Evolutionary conservation across 495 filamentous ascomycete genomes (phyloP), one percentile per base, ranked within the genome.

Genomic region (Trichocladium uniseriatum): DNA sequence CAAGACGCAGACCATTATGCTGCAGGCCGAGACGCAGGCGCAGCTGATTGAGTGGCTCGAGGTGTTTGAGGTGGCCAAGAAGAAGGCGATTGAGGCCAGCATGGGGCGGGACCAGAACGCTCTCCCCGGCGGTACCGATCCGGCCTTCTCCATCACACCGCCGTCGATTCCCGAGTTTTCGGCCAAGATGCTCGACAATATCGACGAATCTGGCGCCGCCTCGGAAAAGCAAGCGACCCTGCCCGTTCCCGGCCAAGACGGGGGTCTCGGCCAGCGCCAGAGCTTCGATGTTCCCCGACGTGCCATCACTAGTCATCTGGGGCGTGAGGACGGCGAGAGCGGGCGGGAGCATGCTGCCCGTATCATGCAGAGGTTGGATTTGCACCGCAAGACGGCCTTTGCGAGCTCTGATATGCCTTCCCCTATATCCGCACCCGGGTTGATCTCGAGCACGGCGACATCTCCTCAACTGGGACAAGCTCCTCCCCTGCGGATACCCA

Each of bases 1-100:
- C 13, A 98, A 96, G 63, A 94, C 91, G 58, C 86, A 83, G 57
- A 89, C 80, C 40, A 81, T 95, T 36, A 68, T 95, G 47, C 71
- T 98, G 22, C 92, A 98, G 67, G 87, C 92, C 5, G 94, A 97
- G 61, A 94, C 88, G 0, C 92, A 96, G 58, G 69, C 75, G 40
- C 87, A 96, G 57, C 72, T 98, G 19, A 85, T 84, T 51, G 87
- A 91, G 49, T 98, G 92, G 92, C 80, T 98, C 38, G 78, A 83
- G 48, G 80, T 87, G 7, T 96, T 98, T 57, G 92, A 97, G 51
- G 76, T 87, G 21, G 89, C 92, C 22, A 98, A 98, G 68, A 83
- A 87, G 48, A 87, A 86, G 56, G 91, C 91, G 2, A 73, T 98
- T 41, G 88, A 96, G 60, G 80, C 84, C 70, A 64, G 78, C 70